Conservation (phyloP, 2,329 filamentous ascomycete genomes). For the Pseudocercospora macadamiae region DNA sequence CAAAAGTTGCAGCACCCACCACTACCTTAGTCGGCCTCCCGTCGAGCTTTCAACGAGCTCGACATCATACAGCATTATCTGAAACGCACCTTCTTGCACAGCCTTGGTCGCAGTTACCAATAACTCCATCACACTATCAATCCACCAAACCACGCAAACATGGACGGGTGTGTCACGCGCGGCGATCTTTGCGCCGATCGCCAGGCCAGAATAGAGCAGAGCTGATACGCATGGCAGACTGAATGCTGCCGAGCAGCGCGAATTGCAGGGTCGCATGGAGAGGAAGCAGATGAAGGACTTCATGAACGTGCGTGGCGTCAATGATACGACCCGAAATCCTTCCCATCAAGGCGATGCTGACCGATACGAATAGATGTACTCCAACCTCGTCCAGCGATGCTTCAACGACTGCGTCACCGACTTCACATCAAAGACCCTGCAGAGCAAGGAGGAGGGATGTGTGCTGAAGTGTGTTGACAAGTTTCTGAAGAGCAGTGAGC, state of each 20-base stretch:
- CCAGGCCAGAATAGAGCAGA: constrained; percentile 13
- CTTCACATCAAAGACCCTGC: constrained; percentile 96
- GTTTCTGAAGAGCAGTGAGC: constrained; percentile 87
- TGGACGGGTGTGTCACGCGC: constrained; percentile 33
- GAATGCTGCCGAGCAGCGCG: constrained; percentile 79
- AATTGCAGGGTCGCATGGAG: constrained; percentile 93
- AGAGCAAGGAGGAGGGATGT: constrained; percentile 85
- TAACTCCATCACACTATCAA: constrained; percentile 1
- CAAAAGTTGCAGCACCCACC: background rate
- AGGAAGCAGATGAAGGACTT: constrained; percentile 99
- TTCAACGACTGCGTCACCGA: constrained; percentile 97
- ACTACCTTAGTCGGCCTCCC: background rate
- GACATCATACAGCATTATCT: constrained; percentile 17
- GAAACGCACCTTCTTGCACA: constrained; percentile 5
- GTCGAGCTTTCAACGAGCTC: constrained; percentile 6
- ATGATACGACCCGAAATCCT: background rate
- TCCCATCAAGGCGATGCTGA: background rate
- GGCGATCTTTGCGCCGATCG: constrained; percentile 9
- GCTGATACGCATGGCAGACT: constrained; percentile 56
- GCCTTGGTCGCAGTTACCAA: background rate
- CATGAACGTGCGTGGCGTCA: constrained; percentile 83
- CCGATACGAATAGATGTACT: constrained; percentile 61
- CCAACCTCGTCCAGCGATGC: constrained; percentile 80
- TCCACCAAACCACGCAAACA: constrained; percentile 13
- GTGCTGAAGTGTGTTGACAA: constrained; percentile 95